A percentile compares a stretch with the other conserved stretches of the same genome.
phyloP scores from a whole-genome alignment of 2,329 filamentous ascomycete genomes.

The Didymellaceae sp. region DNA sequence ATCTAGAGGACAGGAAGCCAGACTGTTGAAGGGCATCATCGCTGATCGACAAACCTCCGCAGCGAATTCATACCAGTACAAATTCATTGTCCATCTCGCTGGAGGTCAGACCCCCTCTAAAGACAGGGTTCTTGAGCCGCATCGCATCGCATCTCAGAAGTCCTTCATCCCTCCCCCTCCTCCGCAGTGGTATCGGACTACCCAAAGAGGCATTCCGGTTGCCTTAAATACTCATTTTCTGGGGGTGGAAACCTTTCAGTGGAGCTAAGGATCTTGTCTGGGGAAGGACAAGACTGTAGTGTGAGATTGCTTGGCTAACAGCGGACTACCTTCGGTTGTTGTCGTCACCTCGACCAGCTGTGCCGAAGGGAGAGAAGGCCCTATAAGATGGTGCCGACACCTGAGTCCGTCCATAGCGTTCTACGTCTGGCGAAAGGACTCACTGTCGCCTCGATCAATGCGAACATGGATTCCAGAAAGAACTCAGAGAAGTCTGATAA shows the following conservation, averaged over 20 bases:
- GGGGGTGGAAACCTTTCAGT: not conserved
- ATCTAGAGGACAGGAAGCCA: too few species aligned
- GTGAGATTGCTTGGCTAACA: constrained; percentile 6
- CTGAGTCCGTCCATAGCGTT: constrained; percentile 3
- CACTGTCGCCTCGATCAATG: constrained; percentile 4
- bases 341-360: not conserved
- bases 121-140: constrained; percentile 11
- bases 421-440: constrained; percentile 7
- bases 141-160: not conserved
- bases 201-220: not conserved
- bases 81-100: not conserved
- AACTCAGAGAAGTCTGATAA: constrained; percentile 6
- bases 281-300: constrained; percentile 11
- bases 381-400: constrained; percentile 9
- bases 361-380: not conserved
- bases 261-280: not conserved
- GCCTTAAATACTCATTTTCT: not conserved
- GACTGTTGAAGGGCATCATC: too few species aligned
- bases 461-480: constrained; percentile 4
- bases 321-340: not conserved
- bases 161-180: not conserved
- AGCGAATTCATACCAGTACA: too few species aligned
- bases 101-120: not conserved
- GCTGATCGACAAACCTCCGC: not conserved
- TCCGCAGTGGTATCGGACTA: not conserved